phyloP scores from a whole-genome alignment of 306 rosid species.

The Citrullus colocynthis region DNA sequence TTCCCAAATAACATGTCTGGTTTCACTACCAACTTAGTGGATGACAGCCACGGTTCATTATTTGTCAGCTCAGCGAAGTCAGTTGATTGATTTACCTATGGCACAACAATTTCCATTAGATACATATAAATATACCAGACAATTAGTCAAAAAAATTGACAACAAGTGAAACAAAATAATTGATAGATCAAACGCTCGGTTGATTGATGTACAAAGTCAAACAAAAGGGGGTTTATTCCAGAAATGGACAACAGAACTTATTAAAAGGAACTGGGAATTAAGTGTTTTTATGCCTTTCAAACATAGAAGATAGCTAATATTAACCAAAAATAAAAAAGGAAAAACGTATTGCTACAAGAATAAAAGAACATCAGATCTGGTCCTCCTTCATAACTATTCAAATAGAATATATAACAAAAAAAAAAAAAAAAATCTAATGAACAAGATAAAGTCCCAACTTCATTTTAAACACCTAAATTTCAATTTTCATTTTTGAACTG shows the following conservation, averaged over 20 bases:
- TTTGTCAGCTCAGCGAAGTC: slow-evolving; percentile 52
- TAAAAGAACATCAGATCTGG: background rate
- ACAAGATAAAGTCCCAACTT: background rate
- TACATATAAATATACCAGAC: background rate
- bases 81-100: slow-evolving; percentile 48
- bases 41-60: slow-evolving; percentile 56
- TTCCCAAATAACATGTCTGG: slow-evolving; percentile 84
- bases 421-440: background rate
- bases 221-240: background rate
- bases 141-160: background rate
- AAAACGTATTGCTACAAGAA: background rate
- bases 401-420: background rate
- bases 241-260: background rate
- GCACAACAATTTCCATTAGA: background rate
- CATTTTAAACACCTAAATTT: background rate
- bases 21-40: slow-evolving; percentile 58
- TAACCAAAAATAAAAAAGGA: background rate
- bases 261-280: background rate
- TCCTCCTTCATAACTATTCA: background rate
- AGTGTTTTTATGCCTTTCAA: background rate
- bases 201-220: background rate
- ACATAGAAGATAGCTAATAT: background rate
- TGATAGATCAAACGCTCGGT: background rate
- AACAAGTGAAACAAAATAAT: background rate
- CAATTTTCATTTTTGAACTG: background rate